A percentile compares a stretch with the other conserved stretches of the same genome.
Evolutionary conservation across 2,329 filamentous ascomycete species (phyloP).

Genomic region (Atkinsonella hypoxylon): DNA sequence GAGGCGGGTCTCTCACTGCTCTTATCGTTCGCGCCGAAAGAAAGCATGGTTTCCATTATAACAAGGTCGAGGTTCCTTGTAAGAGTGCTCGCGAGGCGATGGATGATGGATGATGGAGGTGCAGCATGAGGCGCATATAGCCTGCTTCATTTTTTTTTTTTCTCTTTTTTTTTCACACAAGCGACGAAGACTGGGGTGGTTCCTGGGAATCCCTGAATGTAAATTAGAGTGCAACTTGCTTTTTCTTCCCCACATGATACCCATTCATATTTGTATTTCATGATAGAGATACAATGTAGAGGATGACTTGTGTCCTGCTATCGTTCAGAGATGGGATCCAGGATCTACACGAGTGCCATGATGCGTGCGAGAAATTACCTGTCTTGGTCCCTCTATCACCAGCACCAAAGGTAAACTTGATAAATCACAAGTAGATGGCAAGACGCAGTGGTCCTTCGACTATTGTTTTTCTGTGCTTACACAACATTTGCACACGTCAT

Average conservation of each 20-base stretch:
- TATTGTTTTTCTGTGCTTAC: neutral
- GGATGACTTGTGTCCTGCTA: no score
- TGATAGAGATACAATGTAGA: no score
- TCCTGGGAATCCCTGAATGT: no score
- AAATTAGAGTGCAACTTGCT: no score
- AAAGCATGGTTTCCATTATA: constrained; percentile 22
- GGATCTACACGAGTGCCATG: no score
- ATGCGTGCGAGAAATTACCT: no score
- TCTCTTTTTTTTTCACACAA: neutral
- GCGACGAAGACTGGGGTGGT: neutral
- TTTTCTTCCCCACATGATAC: no score
- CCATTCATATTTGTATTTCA: no score
- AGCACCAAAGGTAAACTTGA: no score
- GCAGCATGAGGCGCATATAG: neutral
- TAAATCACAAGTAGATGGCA: no score
- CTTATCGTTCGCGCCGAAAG: constrained; percentile 52
- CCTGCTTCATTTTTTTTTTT: neutral
- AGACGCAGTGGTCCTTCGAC: neutral
- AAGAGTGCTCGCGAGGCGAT: constrained; percentile 1
- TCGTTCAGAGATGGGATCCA: no score
- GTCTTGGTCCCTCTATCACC: no score
- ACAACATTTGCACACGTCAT: neutral
- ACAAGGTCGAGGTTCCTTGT: constrained; percentile 31
- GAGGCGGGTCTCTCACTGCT: constrained; percentile 63
- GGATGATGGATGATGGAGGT: neutral